Conservation (phyloP, 257 asterid genomes). For the Salvia miltiorrhiza region DNA sequence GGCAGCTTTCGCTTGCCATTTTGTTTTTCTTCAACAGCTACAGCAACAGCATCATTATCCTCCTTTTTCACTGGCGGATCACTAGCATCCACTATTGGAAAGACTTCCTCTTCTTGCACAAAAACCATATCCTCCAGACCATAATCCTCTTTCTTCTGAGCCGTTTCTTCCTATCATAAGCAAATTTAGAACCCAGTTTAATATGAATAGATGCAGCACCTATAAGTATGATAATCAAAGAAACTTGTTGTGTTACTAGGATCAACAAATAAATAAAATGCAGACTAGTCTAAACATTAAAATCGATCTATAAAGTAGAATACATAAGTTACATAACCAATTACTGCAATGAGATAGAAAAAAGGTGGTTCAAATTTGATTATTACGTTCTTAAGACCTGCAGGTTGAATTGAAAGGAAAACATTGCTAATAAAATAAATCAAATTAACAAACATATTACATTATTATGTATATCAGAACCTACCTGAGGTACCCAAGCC, state of each 20-base stretch:
- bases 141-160: constrained; percentile 41
- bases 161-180: constrained; percentile 50
- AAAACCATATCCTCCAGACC: constrained; percentile 69
- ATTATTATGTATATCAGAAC: constrained; percentile 13
- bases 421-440: neutral
- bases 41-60: constrained; percentile 29
- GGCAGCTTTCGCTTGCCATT: constrained; percentile 65
- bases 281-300: neutral
- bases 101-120: constrained; percentile 67
- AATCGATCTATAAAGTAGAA: neutral
- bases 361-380: neutral
- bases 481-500: constrained; percentile 98
- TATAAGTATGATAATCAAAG: neutral
- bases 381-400: neutral
- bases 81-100: constrained; percentile 38
- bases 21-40: constrained; percentile 39
- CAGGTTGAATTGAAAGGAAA: neutral
- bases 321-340: neutral
- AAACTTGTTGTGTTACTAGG: neutral
- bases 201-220: constrained; percentile 9
- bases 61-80: constrained; percentile 31
- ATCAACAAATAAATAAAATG: neutral
- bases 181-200: constrained; percentile 3
- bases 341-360: neutral
- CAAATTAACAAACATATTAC: constrained; percentile 1